Percentiles rank a stretch among this genome's conserved stretches.
Evolutionary conservation across 225 moss, liverwort and hornwort genomes (phyloP).

Genomic region (Pseudoscleropodium purum): DNA sequence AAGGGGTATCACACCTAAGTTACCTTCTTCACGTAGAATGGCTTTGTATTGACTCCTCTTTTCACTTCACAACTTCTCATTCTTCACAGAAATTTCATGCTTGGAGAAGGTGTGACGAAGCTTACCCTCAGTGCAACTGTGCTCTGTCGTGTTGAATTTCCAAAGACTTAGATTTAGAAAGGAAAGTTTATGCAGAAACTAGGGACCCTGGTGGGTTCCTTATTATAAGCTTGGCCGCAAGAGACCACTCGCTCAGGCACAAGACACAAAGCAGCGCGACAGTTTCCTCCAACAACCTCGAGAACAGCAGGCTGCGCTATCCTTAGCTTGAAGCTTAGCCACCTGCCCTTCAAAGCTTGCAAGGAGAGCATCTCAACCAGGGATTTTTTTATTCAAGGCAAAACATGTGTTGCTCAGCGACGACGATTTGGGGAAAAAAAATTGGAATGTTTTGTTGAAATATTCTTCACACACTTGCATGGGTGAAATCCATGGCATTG

Average conservation of each 20-base stretch:
- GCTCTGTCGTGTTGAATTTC: background rate
- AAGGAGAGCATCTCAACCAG: background rate
- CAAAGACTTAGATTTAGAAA: fast-evolving
- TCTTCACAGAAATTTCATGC: too few relatives aligned
- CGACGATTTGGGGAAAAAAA: fast-evolving
- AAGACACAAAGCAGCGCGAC: background rate
- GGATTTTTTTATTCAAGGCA: too few relatives aligned
- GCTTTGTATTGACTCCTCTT: too few relatives aligned
- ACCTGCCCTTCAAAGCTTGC: background rate
- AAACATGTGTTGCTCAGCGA: background rate
- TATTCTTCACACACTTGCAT: background rate
- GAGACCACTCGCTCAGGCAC: background rate
- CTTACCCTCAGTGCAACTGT: background rate
- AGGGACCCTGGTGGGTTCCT: background rate
- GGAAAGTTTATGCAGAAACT: background rate
- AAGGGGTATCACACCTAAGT: too few relatives aligned
- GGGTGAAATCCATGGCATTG: background rate
- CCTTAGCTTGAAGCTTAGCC: too few relatives aligned
- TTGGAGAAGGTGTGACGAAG: too few relatives aligned
- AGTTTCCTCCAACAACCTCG: background rate
- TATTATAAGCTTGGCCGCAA: background rate
- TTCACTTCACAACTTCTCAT: too few relatives aligned
- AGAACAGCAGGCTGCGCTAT: background rate
- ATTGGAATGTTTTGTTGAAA: background rate
- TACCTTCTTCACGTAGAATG: too few relatives aligned